Evolutionary conservation across 2,329 filamentous ascomycete genomes (phyloP).

Genomic region (Calcarisporium arbuscula): DNA sequence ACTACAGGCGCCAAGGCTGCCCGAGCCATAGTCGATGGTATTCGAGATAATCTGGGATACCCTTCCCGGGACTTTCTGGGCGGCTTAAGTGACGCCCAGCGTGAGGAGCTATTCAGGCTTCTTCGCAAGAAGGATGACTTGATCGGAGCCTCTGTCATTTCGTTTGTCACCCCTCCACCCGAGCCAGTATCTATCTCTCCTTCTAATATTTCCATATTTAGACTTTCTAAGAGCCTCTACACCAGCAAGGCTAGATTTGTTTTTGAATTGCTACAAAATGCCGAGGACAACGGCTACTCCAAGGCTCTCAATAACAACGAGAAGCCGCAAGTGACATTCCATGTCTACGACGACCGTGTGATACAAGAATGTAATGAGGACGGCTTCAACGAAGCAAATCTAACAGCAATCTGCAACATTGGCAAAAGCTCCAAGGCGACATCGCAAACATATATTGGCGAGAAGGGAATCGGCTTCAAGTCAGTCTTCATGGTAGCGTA

Average conservation of each 20-base stretch:
- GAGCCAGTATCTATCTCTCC: too few species aligned
- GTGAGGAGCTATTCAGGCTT: too few species aligned
- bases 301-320: conserved; percentile 11
- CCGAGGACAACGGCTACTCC: conserved; percentile 42
- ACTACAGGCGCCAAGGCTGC: too few species aligned
- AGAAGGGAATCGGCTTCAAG: conserved; percentile 48
- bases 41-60: too few species aligned
- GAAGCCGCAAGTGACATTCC: conserved; percentile 27
- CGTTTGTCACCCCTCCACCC: too few species aligned
- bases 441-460: conserved; percentile 38
- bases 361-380: conserved; percentile 45
- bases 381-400: conserved; percentile 35
- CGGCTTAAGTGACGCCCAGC: too few species aligned
- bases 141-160: too few species aligned
- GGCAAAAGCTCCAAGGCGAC: conserved; percentile 39
- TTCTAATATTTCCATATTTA: too few species aligned
- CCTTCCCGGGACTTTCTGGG: too few species aligned
- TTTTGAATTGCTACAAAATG: conserved; percentile 49
- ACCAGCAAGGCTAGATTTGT: conserved; percentile 39
- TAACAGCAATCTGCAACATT: conserved; percentile 39
- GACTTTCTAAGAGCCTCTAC: conserved; percentile 37
- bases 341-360: conserved; percentile 28
- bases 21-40: too few species aligned
- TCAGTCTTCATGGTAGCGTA: conserved; percentile 41
- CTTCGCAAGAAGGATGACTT: too few species aligned